These are phyloP conservation scores for Arachnomyces sp. DNA, from an alignment of 2,329 filamentous ascomycete genomes.

Conservation along the genomic window DNA sequence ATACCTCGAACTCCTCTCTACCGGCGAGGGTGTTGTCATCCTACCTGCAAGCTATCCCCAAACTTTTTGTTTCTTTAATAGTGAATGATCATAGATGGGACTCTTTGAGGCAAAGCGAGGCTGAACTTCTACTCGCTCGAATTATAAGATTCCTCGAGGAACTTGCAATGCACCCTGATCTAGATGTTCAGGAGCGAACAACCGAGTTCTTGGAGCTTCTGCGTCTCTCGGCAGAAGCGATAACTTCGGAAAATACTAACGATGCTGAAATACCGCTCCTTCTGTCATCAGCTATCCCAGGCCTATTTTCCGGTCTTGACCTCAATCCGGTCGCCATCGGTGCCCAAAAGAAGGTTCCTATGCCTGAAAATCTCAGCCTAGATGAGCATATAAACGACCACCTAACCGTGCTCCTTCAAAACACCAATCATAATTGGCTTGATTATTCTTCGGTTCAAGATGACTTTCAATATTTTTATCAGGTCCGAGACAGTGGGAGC, in stretches of 20 bases:
- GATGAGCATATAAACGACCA: slow-evolving; percentile 75
- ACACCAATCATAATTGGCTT: slow-evolving; percentile 45
- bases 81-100: slow-evolving; percentile 65
- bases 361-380: slow-evolving; percentile 68
- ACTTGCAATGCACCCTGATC: slow-evolving; percentile 69
- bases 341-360: slow-evolving; percentile 78
- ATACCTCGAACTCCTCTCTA: slow-evolving; percentile 52
- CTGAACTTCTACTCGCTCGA: slow-evolving; percentile 70
- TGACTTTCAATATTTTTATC: slow-evolving; percentile 32
- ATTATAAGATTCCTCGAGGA: slow-evolving; percentile 76
- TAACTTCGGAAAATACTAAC: slow-evolving; percentile 24
- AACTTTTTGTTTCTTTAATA: slow-evolving; percentile 69
- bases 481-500: slow-evolving; percentile 21
- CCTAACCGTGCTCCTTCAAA: slow-evolving; percentile 57
- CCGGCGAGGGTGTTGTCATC: slow-evolving; percentile 64
- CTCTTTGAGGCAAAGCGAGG: slow-evolving; percentile 62
- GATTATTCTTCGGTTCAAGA: slow-evolving; percentile 40
- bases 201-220: slow-evolving; percentile 89
- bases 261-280: slow-evolving; percentile 64
- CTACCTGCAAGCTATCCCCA: slow-evolving; percentile 76
- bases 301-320: slow-evolving; percentile 77
- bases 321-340: slow-evolving; percentile 80
- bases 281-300: slow-evolving; percentile 83
- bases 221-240: slow-evolving; percentile 75
- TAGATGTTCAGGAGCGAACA: slow-evolving; percentile 91